Base-by-base conservation (phyloP, 108 stramenopile species). In the Skeletonema tropicum region DNA sequence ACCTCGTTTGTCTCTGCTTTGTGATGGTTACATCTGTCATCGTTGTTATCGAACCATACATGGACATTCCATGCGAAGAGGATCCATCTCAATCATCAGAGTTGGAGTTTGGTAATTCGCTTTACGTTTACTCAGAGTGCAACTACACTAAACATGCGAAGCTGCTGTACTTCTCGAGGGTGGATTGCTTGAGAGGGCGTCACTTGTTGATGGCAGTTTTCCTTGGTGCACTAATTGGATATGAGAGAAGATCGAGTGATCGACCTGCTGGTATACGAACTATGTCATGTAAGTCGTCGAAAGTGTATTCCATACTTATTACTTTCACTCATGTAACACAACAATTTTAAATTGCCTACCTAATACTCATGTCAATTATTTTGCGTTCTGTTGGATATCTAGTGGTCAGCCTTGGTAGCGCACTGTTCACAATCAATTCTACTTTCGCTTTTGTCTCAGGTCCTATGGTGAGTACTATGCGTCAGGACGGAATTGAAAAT, bases 381-480 rank as follows among this genome's bases (percentile, higher is more conserved):
- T 39, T 39, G 11, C 9, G 9, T 55, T 23, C 2, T 55, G 23
- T 23, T 9, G 19, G 23, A 23, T 25, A 2, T 11, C 52, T n/a
- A 55, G 52, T 95, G 49, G 97, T 98, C 17, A 84, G 89, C 9
- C 73, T 98, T 29, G 98, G 95, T 26, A 84, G 87, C 17, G 90
- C 91, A 57, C 66, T 97, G 26, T 98, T 97, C 75, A 96, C 94
- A 21, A 91, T 97, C 59, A 86, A 87, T 60, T 89, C 86, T 6
- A 71, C 89, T 17, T 90, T 87, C 82, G 96, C 89, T 11, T 97
- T 98, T 79, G 66, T 87, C 23, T 71, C 77, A 38, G 94, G 95
- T 19, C 94, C 96, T 0, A 92, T 92, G 92, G 75, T 72, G 55
- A 68, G 61, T 9, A 19, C 1, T 35, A 46, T 49, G 48, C 17